A percentile compares a stretch with the other conserved stretches of the same genome.
Evolutionary conservation across 2,329 filamentous ascomycete species (phyloP).

Genomic region (Colletotrichum destructivum): DNA sequence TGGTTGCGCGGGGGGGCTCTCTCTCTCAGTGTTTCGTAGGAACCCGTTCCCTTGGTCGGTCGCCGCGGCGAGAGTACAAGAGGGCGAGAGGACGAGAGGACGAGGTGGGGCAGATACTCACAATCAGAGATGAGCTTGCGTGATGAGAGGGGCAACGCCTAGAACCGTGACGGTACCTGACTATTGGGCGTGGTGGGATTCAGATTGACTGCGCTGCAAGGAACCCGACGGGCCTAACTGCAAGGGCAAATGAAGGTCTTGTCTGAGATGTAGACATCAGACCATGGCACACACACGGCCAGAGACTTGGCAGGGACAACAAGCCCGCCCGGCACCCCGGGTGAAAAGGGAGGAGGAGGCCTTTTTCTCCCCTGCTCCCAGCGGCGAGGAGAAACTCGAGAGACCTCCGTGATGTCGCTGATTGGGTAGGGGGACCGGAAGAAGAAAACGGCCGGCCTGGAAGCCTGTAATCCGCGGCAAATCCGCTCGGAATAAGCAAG

Average conservation of each 20-base stretch:
- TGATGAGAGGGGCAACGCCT: conserved; percentile 10
- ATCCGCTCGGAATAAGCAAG: conserved; percentile 30
- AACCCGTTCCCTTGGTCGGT: conserved; percentile 13
- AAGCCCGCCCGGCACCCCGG: background rate
- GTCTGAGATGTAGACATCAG: conserved; percentile 36
- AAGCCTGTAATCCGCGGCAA: conserved; percentile 20
- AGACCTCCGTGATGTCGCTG: background rate
- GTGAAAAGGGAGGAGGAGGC: conserved; percentile 21
- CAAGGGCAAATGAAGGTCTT: conserved; percentile 33
- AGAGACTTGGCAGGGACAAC: conserved; percentile 32
- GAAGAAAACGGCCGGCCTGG: conserved; percentile 20
- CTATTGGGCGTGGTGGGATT: conserved; percentile 16
- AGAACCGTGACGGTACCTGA: background rate
- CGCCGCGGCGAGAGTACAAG: too few species aligned
- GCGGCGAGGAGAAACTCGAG: conserved; percentile 8
- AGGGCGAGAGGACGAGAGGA: too few species aligned
- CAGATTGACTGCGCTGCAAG: conserved; percentile 39
- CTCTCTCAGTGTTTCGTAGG: conserved; percentile 22
- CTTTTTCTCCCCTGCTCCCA: background rate
- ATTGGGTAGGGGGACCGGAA: conserved; percentile 14
- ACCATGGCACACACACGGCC: conserved; percentile 3
- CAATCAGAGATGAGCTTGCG: conserved; percentile 3
- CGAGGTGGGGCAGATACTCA: background rate
- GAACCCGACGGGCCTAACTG: conserved; percentile 27
- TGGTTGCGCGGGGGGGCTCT: too few species aligned